phyloP scores from a whole-genome alignment of 768 basidiomycete genomes.

The Baorangia bicolor region DNA sequence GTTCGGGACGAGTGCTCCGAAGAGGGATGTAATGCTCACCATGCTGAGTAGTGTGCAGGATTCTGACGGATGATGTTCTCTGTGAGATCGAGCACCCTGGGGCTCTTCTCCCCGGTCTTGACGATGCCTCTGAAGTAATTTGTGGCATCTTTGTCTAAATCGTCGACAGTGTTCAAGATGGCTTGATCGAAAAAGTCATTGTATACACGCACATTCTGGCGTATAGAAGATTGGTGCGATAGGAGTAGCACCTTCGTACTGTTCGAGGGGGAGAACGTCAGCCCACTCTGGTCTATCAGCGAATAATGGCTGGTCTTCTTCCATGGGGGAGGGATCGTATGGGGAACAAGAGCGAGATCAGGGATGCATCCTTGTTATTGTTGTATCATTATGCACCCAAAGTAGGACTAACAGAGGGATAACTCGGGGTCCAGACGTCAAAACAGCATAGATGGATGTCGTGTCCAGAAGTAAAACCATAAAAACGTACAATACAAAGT shows the following conservation, averaged over 20 bases:
- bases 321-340: conserved; percentile 5
- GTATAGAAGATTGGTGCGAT: conserved; percentile 93
- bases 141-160: conserved; percentile 86
- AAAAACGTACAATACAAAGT: conserved; percentile 23
- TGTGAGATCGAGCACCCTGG: conserved; percentile 82
- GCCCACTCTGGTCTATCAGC: conserved; percentile 70
- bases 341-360: neutral
- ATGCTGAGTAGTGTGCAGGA: conserved; percentile 96
- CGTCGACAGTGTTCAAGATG: conserved; percentile 8
- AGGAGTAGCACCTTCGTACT: conserved; percentile 75
- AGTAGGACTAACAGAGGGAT: neutral
- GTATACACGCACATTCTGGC: conserved; percentile 67
- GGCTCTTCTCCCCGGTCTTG: conserved; percentile 72
- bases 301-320: conserved; percentile 40
- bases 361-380: neutral
- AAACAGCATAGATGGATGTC: neutral
- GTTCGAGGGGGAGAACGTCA: conserved; percentile 76
- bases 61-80: conserved; percentile 88
- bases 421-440: no score
- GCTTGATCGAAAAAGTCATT: neutral
- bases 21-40: conserved; percentile 49
- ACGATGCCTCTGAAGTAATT: conserved; percentile 89
- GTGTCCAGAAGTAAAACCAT: conserved; percentile 9
- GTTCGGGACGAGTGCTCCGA: neutral
- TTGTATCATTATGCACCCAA: neutral